Evolutionary conservation across 2,329 filamentous ascomycete species (phyloP), one percentile per base, ranked within the genome.

Genomic region (Arachnomyces sp.): DNA sequence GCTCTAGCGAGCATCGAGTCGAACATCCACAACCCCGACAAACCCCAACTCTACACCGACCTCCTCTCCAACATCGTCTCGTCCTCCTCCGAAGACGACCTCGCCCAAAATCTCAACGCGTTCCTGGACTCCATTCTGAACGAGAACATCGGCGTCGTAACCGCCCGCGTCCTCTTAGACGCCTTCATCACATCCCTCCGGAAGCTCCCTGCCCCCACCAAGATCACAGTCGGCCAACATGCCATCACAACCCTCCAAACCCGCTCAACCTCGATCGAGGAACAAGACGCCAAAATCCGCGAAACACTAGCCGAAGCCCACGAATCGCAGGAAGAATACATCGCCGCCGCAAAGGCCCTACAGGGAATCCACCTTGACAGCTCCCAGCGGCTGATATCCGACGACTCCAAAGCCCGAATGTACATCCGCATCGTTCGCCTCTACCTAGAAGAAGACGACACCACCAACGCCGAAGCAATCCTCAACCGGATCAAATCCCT

Each of bases 401-500:
- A 88, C 58, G 79, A 86, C 53, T 84, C 90, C 51, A 89, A 88
- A 65, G 86, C 87, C 7, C 73, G 74, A 40, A 78, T 92, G 40
- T 96, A 90, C 86, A 84, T 96, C 52, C 85, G 90, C 44, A 95
- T 98, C 57, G 88, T 93, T 58, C 80, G 92, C 46, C 84, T 93
- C 69, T 93, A 92, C 60, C 77, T 98, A 46, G 90, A 98, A 68
- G 86, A 89, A 35, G 90, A 95, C 60, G 89, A 96, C 66, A 84
- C 86, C 7, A 87, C 83, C 1, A 75, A 77, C 28, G 92, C 92
- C 31, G 87, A 93, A 60, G 78, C 76, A 31, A 94, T 89, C 60
- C 75, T 98, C 54, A 95, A 95, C 73, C 89, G 90, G 63, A 84
- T 94, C 63, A 96, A 95, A 68, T 90, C 92, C 57, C 74, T 95